Evolutionary conservation across 106 monocot genomes (phyloP), one percentile per base, ranked within the genome.

Genomic region (Amphibolis antarctica): DNA sequence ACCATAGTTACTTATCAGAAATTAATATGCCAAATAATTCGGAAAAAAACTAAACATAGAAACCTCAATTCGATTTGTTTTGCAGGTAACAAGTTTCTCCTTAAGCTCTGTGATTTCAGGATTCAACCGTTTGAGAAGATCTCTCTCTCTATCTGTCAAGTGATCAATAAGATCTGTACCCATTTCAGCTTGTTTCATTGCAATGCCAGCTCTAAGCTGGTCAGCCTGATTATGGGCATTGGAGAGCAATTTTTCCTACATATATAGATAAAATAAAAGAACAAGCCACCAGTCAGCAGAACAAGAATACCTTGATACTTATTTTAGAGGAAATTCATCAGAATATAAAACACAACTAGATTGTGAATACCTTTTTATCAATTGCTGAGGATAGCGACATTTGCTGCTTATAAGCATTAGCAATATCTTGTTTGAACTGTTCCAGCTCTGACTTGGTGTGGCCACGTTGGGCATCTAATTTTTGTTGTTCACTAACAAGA

Each of bases 111-210:
- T 90, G 65, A 98, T 98, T 80, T 98, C 86, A 62, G 96, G 96
- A 71, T 98, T 98, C 62, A 98, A 70, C 53, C 80, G 71, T 60
- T 86, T 86, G 66, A 98, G 90, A 50, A 90, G 81, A 65, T 78
- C 57, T 55, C 75, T 90, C 76, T 98, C 96, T 62, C 78, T 78
- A 22, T 57, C 57, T 55, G 90, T 91, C 42, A 98, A 61, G 68
- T 98, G 96, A 78, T 98, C 90, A 65, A 91, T 80, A 67, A 98
- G 84, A 66, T 98, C 96, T 48, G 96, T 98, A 23, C 90, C 90
- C 96, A 98, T 98, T 78, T 98, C 96, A 61, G 86, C 84, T 75
- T 85, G 69, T 67, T 98, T 98, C 86, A 87, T 82, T 21, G 84
- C 77, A 80, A 98, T 98, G 51, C 90, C 86, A 66, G 86, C 81